Base-by-base conservation (phyloP, 179 eudicot genomes). In the Beta lomatogona region DNA sequence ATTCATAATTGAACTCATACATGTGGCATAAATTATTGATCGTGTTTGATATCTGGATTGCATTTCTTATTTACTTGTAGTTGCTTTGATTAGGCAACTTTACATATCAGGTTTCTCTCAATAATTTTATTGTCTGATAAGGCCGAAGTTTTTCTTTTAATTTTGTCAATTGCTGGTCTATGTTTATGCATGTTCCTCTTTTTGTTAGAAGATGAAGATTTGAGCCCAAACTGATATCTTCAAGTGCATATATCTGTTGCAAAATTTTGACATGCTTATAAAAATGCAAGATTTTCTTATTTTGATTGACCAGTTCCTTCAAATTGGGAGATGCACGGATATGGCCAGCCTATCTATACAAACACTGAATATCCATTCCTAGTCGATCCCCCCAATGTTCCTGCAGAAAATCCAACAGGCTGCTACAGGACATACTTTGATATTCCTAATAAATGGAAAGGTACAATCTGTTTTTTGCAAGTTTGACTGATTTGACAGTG, bases 301-400 rank as follows among this genome's bases (percentile, higher is more conserved):
- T 54, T 85, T 58, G 53, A 77, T 83, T 85, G 83, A 67, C 77
- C 97, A 95, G 98, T 96, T 86, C 99, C 99, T 68, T 94, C 94
- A 65, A 96, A 91, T 84, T 96, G 99, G 99, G 94, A 96, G 91
- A 86, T 94, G 97, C 99, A 96, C 82, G 98, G 97, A 83, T 93
- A 88, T 87, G 98, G 90, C 80, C 88, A 74, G 84, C 99, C 99
- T 83, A 96, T 94, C 79, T 96, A 96, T 77, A 96, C 99, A 36
- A 96, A 96, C 81, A 70, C 88, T n/a, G 77, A 86, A 46, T 96
- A 91, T 87, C 98, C 99, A 13, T 96, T 96, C 86, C 95, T 89
- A 41, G 87, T 94, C 81, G 85, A 91, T 84, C 99, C 98, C 73
- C 99, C 99, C 41, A 82, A 86, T 73, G 93, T 94, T 85, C 98